Base-by-base conservation (phyloP, 352 stramenopile species). In the Phytophthora colocasiae region DNA sequence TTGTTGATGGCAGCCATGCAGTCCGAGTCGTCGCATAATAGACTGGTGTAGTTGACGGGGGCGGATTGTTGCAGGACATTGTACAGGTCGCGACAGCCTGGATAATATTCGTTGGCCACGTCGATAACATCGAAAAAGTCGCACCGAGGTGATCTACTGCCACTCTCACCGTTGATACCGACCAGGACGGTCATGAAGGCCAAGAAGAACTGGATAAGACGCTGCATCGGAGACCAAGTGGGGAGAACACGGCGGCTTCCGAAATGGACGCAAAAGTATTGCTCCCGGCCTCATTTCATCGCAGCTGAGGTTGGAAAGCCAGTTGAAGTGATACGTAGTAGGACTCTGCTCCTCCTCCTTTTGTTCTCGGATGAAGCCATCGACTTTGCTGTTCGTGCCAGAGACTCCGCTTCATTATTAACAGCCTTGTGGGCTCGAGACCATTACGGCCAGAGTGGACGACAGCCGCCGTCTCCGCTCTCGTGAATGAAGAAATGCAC, bases 61-160 rank as follows among this genome's bases (percentile, higher is more conserved):
- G 71, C 38, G 19, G 67, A 75, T 48, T 68, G 55, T 24, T 62
- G 55, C 44, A 75, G 51, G 14, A 75, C 54, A 47, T 75, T 68
- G 62, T 75, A 71, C 3, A 75, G 61, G 24, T 66, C 67, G 17
- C 54, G 19, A 31, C 67, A 75, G 24, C 34, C 44, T 15, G 55
- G 43, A 29, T 71, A 75, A 27, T 58, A 49, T 32, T 58, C 32
- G 56, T 71, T 69, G 45, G 67, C 67, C 46, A 75, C 61, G 45
- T 71, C 40, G 50, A 75, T 71, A 26, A 75, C 61, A 22, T 55
- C 44, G 11, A 44, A 54, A 22, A 66, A 67, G 43, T 75, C 41
- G 56, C 67, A 75, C 27, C n/a, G 27, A 31, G 34, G 39, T 14
- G 34, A n/a, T 19, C 22, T 15, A 12, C 6, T 39, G 45, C 15